phyloP scores from a whole-genome alignment of 2,329 filamentous ascomycete genomes.

The Aspergillus aculeatinus region DNA sequence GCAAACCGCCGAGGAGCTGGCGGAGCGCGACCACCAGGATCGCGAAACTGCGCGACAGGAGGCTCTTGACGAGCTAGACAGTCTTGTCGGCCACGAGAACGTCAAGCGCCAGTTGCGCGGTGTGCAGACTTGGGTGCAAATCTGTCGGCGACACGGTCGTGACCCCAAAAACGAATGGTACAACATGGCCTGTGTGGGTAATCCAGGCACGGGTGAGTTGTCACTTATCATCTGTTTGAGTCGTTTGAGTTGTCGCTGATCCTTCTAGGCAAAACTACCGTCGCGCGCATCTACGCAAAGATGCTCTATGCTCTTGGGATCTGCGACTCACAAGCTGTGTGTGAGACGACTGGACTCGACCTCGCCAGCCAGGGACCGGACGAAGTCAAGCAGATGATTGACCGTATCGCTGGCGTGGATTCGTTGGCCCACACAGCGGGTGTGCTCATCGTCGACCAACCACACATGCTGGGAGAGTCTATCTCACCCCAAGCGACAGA shows the following conservation, averaged over 20 bases:
- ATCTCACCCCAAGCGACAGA: constrained; percentile 2
- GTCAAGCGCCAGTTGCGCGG: constrained; percentile 21
- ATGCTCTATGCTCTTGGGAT: constrained; percentile 21
- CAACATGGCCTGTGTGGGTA: constrained; percentile 21
- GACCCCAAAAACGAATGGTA: constrained; percentile 23
- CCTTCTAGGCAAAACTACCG: constrained; percentile 15
- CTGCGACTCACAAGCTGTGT: constrained; percentile 12
- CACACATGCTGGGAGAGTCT: constrained; percentile 9
- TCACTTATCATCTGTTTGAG: neutral
- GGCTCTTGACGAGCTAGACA: constrained; percentile 15
- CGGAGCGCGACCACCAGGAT: constrained; percentile 10
- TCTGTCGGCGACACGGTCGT: constrained; percentile 22
- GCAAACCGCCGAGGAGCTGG: neutral
- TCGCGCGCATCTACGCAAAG: constrained; percentile 22
- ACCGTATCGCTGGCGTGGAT: constrained; percentile 11
- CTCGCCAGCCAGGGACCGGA: constrained; percentile 15
- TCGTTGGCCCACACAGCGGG: constrained; percentile 13
- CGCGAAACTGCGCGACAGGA: constrained; percentile 14
- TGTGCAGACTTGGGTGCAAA: constrained; percentile 22
- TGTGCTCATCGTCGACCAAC: constrained; percentile 18
- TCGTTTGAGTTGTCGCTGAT: neutral
- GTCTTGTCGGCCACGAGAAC: constrained; percentile 19
- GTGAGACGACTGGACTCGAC: constrained; percentile 17
- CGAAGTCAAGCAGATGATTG: constrained; percentile 9
- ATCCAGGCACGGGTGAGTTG: constrained; percentile 18